phyloP scores from a whole-genome alignment of 2,329 filamentous ascomycete genomes.

The Cordyceps fumosorosea region DNA sequence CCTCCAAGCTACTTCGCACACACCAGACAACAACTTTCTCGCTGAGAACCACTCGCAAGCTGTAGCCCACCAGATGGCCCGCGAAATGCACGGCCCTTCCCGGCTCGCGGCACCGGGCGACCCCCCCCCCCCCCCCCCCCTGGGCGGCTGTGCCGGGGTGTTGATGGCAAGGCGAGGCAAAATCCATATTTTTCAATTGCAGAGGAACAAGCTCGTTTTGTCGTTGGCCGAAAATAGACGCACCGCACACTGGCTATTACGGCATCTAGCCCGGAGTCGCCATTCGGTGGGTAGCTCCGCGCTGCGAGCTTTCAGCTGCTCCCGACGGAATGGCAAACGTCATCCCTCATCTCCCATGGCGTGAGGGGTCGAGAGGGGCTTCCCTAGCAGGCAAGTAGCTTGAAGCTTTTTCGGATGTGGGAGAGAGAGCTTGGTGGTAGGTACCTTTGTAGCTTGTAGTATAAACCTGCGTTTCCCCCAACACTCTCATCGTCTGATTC shows the following conservation, averaged over 20 bases:
- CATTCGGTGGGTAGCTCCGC: background rate
- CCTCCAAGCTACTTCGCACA: background rate
- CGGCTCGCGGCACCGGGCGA: background rate
- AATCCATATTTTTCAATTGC: background rate
- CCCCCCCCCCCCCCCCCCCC: background rate
- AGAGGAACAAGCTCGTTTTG: background rate
- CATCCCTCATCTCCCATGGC: slow-evolving; percentile 9
- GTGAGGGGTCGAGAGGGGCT: slow-evolving; percentile 6
- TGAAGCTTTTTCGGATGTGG: background rate
- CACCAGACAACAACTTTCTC: background rate
- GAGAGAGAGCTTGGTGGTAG: background rate
- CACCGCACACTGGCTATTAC: background rate
- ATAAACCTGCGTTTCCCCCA: slow-evolving; percentile 6
- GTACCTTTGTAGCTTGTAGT: slow-evolving; percentile 12
- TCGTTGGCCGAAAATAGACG: background rate
- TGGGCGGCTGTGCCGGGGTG: background rate
- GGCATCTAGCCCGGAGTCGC: background rate
- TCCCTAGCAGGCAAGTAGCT: background rate
- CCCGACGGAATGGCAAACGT: slow-evolving; percentile 3
- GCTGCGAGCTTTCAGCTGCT: slow-evolving; percentile 5
- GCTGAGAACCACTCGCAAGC: background rate
- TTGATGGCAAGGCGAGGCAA: background rate
- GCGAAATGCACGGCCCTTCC: background rate
- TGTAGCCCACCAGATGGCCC: background rate
- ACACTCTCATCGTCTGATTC: background rate